Percentiles rank a stretch among this genome's conserved stretches.
These are phyloP conservation scores for Thielaviopsis punctulata DNA, from an alignment of 2,329 filamentous ascomycete species.

Conservation along the genomic window DNA sequence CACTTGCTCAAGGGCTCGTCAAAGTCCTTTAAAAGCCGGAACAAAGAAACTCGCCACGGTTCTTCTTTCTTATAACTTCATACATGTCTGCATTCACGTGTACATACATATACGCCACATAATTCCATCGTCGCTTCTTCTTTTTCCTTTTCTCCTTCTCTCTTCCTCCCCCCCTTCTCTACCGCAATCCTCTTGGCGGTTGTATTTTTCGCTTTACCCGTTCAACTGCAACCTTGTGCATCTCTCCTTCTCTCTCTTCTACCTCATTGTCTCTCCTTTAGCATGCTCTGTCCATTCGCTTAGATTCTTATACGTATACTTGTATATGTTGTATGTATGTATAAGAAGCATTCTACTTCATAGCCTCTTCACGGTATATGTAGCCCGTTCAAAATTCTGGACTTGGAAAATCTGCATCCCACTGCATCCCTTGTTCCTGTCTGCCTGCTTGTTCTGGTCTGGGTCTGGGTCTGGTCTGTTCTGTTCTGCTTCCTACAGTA, in stretches of 20 bases:
- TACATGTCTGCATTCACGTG: neutral
- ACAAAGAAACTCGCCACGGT: neutral
- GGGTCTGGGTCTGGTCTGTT: neutral
- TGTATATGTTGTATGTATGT: no score
- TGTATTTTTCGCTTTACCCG: neutral
- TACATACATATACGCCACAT: no score
- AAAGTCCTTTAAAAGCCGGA: no score
- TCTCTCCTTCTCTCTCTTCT: neutral
- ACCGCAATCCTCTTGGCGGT: neutral
- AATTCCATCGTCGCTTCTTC: neutral
- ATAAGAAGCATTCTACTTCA: no score
- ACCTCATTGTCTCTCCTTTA: no score
- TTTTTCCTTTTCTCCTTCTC: neutral
- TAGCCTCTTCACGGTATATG: no score
- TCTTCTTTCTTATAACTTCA: neutral
- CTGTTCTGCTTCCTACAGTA: neutral
- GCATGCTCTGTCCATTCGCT: no score
- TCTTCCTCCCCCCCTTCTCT: neutral
- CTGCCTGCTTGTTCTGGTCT: neutral
- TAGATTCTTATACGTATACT: no score
- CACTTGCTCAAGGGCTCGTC: no score
- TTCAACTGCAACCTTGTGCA: neutral
- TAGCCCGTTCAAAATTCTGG: no score
- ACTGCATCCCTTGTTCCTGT: neutral
- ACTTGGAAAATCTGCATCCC: no score